These are phyloP conservation scores for Plantago ovata DNA, from an alignment of 257 asterid genomes.

Conservation along the genomic window DNA sequence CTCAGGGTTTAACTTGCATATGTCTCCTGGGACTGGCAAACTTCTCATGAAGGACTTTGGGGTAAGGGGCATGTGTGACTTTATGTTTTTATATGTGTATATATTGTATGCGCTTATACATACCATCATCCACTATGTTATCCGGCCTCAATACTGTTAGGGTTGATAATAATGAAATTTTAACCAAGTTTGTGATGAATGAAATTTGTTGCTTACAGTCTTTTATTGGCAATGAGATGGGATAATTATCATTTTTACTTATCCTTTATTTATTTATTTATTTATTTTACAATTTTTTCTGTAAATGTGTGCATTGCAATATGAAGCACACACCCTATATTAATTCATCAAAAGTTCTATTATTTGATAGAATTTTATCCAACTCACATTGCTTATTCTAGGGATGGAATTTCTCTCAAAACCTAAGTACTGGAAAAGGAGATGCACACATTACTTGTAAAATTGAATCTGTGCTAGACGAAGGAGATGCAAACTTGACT, in stretches of 20 bases:
- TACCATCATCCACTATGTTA: conserved; percentile 7
- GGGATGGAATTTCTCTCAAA: conserved; percentile 30
- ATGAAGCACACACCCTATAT: conserved; percentile 16
- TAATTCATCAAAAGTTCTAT: conserved; percentile 5
- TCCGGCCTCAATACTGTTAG: conserved; percentile 19
- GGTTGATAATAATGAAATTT: conserved; percentile 11
- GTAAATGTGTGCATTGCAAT: conserved; percentile 6
- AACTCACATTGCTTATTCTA: conserved; percentile 20
- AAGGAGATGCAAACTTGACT: conserved; percentile 20
- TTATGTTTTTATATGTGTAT: not conserved
- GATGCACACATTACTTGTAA: conserved; percentile 24
- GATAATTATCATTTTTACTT: not conserved
- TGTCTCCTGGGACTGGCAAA: conserved; percentile 19
- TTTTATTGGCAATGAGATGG: conserved; percentile 7
- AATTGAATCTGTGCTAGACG: conserved; percentile 13
- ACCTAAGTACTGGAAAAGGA: conserved; percentile 24
- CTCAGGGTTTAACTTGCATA: conserved; percentile 33
- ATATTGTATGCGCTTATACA: conserved; percentile 12
- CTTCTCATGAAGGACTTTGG: conserved; percentile 40
- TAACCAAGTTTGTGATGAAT: conserved; percentile 20
- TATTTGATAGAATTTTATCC: conserved; percentile 19
- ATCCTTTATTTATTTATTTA: not conserved
- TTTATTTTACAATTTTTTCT: conserved; percentile 2
- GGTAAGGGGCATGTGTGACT: conserved; percentile 33
- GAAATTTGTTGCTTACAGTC: conserved; percentile 12